Percentiles rank a stretch among this genome's conserved stretches.
Conservation (phyloP, 768 basidiomycete genomes). For the Pisolithus orientalis region DNA sequence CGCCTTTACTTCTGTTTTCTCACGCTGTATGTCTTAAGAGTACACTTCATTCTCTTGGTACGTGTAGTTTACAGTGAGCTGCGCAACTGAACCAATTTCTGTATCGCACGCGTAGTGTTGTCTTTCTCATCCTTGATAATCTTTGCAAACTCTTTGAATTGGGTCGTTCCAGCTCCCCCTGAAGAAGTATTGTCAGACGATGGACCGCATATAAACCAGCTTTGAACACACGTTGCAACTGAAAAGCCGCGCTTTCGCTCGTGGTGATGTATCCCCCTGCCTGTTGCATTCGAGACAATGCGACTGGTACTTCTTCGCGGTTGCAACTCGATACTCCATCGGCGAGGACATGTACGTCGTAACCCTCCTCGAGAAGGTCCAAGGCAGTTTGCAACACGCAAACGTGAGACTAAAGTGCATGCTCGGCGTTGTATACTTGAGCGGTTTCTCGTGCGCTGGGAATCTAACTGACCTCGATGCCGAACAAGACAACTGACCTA, state of each 20-base stretch:
- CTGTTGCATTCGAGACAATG: slow-evolving; percentile 60
- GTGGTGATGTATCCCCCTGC: slow-evolving; percentile 76
- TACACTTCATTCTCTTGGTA: too few relatives aligned
- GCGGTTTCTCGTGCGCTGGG: not conserved
- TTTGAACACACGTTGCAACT: slow-evolving; percentile 51
- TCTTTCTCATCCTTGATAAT: slow-evolving; percentile 77
- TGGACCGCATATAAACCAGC: slow-evolving; percentile 7
- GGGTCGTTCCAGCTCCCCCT: slow-evolving; percentile 56
- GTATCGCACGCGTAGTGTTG: slow-evolving; percentile 38
- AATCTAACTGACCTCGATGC: slow-evolving; percentile 66
- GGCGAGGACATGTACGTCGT: slow-evolving; percentile 64
- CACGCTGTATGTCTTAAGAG: too few relatives aligned
- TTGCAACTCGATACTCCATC: slow-evolving; percentile 85
- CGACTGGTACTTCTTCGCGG: slow-evolving; percentile 70
- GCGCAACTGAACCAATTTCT: slow-evolving; percentile 26
- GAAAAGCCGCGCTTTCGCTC: slow-evolving; percentile 76
- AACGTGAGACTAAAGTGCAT: slow-evolving; percentile 63
- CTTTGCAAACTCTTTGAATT: slow-evolving; percentile 67
- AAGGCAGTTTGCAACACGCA: slow-evolving; percentile 83
- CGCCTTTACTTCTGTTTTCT: too few relatives aligned
- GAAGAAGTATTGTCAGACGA: slow-evolving; percentile 5
- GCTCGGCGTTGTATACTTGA: not conserved
- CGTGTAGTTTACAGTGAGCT: slow-evolving; percentile 9
- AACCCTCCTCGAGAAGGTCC: slow-evolving; percentile 48
- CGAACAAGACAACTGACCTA: slow-evolving; percentile 68